A percentile compares a stretch with the other conserved stretches of the same genome.
These are phyloP conservation scores for Phytophthora cactorum DNA, from an alignment of 352 stramenopile genomes.

Conservation along the genomic window DNA sequence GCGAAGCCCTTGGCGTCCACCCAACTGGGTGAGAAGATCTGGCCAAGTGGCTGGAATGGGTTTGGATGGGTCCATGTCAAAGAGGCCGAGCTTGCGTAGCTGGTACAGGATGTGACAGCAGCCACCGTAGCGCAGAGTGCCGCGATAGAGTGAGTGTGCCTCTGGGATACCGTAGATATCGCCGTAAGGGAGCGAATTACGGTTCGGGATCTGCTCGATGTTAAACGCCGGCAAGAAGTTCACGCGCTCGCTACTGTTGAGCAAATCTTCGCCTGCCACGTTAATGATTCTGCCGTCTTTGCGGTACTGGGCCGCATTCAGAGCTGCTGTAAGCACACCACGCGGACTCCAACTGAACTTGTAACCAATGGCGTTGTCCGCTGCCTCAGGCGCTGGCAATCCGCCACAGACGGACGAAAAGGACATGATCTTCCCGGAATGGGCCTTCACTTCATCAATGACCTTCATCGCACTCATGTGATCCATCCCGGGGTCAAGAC, in stretches of 20 bases:
- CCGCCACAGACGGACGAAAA: slow-evolving; percentile 97
- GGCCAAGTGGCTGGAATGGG: slow-evolving; percentile 76
- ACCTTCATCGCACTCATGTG: slow-evolving; percentile 98
- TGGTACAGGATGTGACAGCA: slow-evolving; percentile 93
- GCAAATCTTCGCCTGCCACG: slow-evolving; percentile 87
- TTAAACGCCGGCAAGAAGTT: slow-evolving; percentile 92
- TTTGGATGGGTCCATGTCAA: slow-evolving; percentile 72
- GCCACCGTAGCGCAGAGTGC: slow-evolving; percentile 94
- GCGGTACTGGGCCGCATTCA: slow-evolving; percentile 92
- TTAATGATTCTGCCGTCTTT: slow-evolving; percentile 87
- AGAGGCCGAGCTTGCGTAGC: slow-evolving; percentile 90
- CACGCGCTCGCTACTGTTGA: slow-evolving; percentile 83
- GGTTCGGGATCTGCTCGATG: slow-evolving; percentile 96
- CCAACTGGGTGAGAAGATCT: slow-evolving; percentile 72
- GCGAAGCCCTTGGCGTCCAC: slow-evolving; percentile 27
- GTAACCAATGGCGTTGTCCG: slow-evolving; percentile 96
- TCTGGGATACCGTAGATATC: slow-evolving; percentile 95
- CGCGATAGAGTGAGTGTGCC: slow-evolving; percentile 92
- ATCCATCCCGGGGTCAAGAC: slow-evolving; percentile 96
- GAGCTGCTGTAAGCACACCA: slow-evolving; percentile 92
- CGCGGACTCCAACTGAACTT: slow-evolving; percentile 98
- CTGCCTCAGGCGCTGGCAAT: slow-evolving; percentile 93
- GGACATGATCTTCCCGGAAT: slow-evolving; percentile 87
- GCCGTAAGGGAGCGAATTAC: slow-evolving; percentile 93
- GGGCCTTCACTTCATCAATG: slow-evolving; percentile 94